Evolutionary conservation across 345 rosid genomes (phyloP), one percentile per base, ranked within the genome.

Genomic region (Camelina neglecta): DNA sequence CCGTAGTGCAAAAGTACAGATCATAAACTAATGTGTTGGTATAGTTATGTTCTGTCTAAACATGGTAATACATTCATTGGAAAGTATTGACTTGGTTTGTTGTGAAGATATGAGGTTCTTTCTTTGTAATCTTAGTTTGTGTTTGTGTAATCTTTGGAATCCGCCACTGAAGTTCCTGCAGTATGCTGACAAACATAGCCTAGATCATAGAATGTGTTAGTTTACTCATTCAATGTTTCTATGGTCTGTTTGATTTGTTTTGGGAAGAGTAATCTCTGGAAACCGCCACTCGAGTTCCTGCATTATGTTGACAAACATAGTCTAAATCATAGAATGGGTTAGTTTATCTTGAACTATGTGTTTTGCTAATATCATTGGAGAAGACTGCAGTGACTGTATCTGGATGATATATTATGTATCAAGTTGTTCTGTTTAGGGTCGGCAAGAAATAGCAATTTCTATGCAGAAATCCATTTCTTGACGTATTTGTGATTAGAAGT

Each of bases 141-240:
- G 29, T 26, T 13, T 26, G 24, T 26, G 56, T 31, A n/a, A 12
- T 35, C 23, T 69, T 13, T 42, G 26, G 64, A 26, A 69, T 41
- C 54, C 42, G 35, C 38, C 38, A 7, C 9, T 54, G 23, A 13
- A 67, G 61, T 55, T 18, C n/a, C 10, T 11, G 15, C 31, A 0
- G 11, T 51, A 23, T 2, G 4, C 8, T 70, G 23, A 70, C 1
- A 18, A 57, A 20, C 20, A 23, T 29, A 31, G 33, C 18, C 47
- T 44, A 57, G 53, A 7, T 63, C 56, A 42, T 18, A 16, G 31
- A n/a, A 45, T 47, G 49, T 44, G 64, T 65, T 45, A 15, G 39
- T 35, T 56, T 11, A 44, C 29, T 26, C 29, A 26, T 3, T 26
- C 29, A 26, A 26, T 26, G 29, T 26, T 26, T 3, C 4, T 26